Conservation (phyloP, 106 monocot species). For the Dioscorea alata region DNA sequence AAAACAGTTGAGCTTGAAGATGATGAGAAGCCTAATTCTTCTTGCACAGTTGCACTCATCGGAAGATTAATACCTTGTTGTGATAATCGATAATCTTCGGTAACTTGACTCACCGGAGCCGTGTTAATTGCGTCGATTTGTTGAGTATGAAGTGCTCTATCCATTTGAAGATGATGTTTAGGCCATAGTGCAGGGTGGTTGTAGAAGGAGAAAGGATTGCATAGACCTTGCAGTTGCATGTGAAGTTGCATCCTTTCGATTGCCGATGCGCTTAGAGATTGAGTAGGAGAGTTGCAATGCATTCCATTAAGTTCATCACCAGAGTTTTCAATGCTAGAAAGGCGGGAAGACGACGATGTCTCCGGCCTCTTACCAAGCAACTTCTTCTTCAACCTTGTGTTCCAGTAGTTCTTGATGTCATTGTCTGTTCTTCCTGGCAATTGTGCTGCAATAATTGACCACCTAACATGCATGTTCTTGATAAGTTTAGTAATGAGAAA, state of each 20-base stretch:
- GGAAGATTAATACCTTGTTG: not conserved
- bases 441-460: constrained; percentile 62
- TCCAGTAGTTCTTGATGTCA: constrained; percentile 55
- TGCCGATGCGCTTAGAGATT: constrained; percentile 34
- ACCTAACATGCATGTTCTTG: constrained; percentile 14
- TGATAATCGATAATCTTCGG: too few relatives aligned
- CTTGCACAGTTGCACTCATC: constrained; percentile 11
- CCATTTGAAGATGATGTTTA: constrained; percentile 10
- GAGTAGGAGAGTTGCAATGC: not conserved
- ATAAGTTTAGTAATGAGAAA: too few relatives aligned
- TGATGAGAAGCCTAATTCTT: not conserved
- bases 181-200: constrained; percentile 32
- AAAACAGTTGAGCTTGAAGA: constrained; percentile 10
- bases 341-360: constrained; percentile 10
- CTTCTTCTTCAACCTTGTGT: constrained; percentile 41
- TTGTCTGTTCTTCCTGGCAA: constrained; percentile 64
- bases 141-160: constrained; percentile 8
- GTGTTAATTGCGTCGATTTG: not conserved
- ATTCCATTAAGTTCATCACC: not conserved
- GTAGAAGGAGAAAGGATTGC: constrained; percentile 33
- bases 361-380: constrained; percentile 27
- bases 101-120: not conserved
- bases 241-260: constrained; percentile 59
- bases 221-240: constrained; percentile 34
- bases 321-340: not conserved